Base-by-base conservation (phyloP, 805 yeast genomes). In the Wickerhamomyces ciferrii region DNA sequence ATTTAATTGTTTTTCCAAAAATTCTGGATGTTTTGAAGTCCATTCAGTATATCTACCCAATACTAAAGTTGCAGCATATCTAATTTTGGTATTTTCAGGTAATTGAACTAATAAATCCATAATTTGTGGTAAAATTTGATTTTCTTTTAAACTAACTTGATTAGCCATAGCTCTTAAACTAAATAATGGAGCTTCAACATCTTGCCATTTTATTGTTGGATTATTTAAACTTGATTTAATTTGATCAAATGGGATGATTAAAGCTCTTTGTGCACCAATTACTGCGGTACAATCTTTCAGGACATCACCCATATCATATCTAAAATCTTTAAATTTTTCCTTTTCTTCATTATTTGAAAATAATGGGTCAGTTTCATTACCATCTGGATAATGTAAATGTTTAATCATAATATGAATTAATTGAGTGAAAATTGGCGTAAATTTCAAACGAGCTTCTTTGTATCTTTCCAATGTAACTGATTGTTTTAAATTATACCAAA, bases 301-400 rank as follows among this genome's bases (percentile, higher is more conserved):
- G n/a, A 92, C 96, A 63, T 94, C 98, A 35, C 98, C 98, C 87
- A 94, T 87, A 47, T 89, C 96, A 66, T 94, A 94, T 59, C 99
- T 76, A 67, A 92, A 94, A 48, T 89, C 95, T 58, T 87, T 83
- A 63, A 94, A 94, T 64, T 89, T 87, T 60, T 95, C 99, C 60
- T 90, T 96, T 46, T 79, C 85, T 61, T 89, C 97, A 53, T 87
- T 89, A 39, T 76, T 75, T 23, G 74, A 74, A 56, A 92, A 92
- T 18, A 81, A 60, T 43, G 71, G 75, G 18, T 56, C 61, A 13
- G 56, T 59, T n/a, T 65, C 62, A 34, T 63, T 63, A 14, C 69
- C 71, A 35, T 66, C 61, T 18, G 97, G 98, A 63, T 91, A 91
- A 48, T 80, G 78, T 51, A 94, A 71, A 59, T 86, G 96, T 39